Evolutionary conservation across 305 asterid species (phyloP), one percentile per base, ranked within the genome.

Genomic region (Ajuga reptans): DNA sequence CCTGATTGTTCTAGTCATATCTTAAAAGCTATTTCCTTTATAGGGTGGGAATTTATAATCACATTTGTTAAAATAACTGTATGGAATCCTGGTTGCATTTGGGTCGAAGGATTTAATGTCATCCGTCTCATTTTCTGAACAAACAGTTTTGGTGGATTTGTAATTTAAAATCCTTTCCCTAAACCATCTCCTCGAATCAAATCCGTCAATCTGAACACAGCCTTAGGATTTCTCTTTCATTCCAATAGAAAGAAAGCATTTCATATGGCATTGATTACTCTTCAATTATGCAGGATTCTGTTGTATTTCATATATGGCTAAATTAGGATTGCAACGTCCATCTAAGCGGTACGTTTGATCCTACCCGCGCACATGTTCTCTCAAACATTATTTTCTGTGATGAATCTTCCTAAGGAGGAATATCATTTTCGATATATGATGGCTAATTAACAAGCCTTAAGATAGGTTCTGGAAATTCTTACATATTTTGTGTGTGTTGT

Each of bases 291-390:
- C 87, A 88, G 95, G 92, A 58, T 77, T 69, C 84, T 88, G 62
- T 78, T 84, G 87, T 78, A 84, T 69, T 84, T 81, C 76, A 27
- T 77, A 75, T 79, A 84, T 71, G 80, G 86, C 73, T 87, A 68
- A 83, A 72, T 41, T 72, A 9, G 53, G 71, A 31, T 43, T 59
- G 72, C 61, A 9, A 68, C 54, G 27, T 0, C 2, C 27, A 21
- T 21, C 27, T 21, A 21, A 21, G 2, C 27, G 27, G 27, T 21
- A 21, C 27, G 27, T 21, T 21, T 21, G 27, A 21, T 21, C 27
- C 27, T n/a, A n/a, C n/a, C n/a, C n/a, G n/a, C n/a, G n/a, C n/a
- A n/a, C n/a, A 21, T 21, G 27, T 21, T 21, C 27, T 21, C 27
- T 21, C 9, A 6, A 41, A 16, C 29, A 18, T 62, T 75, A 34